Conservation (phyloP, 2,329 filamentous ascomycete genomes). For the Claviceps monticola region DNA sequence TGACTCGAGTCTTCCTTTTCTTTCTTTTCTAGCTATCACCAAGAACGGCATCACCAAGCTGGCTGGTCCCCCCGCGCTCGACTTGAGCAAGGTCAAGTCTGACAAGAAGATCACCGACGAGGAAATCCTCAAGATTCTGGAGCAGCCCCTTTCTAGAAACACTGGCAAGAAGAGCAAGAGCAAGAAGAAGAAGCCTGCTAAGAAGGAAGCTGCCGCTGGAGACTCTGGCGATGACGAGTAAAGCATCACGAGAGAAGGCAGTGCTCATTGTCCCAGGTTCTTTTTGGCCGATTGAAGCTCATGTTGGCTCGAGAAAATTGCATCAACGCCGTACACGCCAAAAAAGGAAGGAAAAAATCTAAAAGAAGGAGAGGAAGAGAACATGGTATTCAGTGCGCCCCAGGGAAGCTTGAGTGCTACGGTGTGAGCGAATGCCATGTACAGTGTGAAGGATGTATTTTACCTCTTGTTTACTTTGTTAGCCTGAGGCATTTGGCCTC, state of each 20-base stretch:
- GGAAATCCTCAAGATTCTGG: slow-evolving; percentile 87
- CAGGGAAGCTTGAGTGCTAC: not conserved
- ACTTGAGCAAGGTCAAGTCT: slow-evolving; percentile 72
- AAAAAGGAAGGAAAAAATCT: not conserved
- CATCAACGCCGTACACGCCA: not conserved
- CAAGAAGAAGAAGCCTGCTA: slow-evolving; percentile 49
- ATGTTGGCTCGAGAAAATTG: not conserved
- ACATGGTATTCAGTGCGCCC: not conserved
- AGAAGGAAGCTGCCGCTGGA: slow-evolving; percentile 27
- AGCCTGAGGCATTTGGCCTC: not conserved
- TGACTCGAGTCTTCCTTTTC: not conserved
- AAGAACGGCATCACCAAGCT: slow-evolving; percentile 93
- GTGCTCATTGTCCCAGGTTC: not conserved
- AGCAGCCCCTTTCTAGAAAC: slow-evolving; percentile 73
- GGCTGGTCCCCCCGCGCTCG: slow-evolving; percentile 59
- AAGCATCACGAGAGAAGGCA: slow-evolving; percentile 1
- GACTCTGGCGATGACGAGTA: slow-evolving; percentile 16
- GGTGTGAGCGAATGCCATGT: not conserved
- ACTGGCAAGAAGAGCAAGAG: slow-evolving; percentile 90
- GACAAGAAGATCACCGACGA: slow-evolving; percentile 98
- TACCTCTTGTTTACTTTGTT: not conserved
- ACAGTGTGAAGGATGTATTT: not conserved
- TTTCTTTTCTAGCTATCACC: slow-evolving; percentile 51
- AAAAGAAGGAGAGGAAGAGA: not conserved
- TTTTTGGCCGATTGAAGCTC: not conserved